Evolutionary conservation across 192 early-diverging fungal genomes (phyloP).

Genomic region (Backusella tarrabulga): DNA sequence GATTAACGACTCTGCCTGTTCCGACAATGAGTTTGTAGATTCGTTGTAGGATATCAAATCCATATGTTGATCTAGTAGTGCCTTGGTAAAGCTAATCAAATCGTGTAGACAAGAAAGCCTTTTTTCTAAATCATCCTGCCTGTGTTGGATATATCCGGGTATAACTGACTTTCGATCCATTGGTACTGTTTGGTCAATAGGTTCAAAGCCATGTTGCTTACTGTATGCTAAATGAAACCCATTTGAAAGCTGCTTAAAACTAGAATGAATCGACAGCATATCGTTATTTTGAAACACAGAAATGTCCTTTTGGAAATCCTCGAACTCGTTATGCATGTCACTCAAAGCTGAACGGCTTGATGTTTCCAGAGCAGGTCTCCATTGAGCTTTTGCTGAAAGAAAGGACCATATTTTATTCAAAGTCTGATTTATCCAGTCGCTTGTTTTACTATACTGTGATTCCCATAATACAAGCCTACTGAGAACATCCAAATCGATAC

Average conservation of each 20-base stretch:
- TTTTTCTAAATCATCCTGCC: neutral
- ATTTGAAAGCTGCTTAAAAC: slow-evolving; percentile 20
- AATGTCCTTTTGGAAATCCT: slow-evolving; percentile 1
- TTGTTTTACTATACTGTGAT: neutral
- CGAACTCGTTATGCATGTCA: neutral
- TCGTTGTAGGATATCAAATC: slow-evolving; percentile 2
- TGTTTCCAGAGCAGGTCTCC: neutral
- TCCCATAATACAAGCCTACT: slow-evolving; percentile 20
- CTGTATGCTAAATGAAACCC: slow-evolving; percentile 14
- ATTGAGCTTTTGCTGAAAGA: slow-evolving; percentile 18
- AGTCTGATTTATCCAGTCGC: slow-evolving; percentile 15
- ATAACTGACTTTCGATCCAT: neutral
- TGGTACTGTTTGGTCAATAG: neutral
- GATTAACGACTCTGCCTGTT: neutral
- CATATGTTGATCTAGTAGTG: slow-evolving; percentile 10
- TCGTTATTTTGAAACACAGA: slow-evolving; percentile 25
- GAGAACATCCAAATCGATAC: slow-evolving; percentile 10
- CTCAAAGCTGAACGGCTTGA: neutral
- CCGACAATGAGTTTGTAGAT: neutral
- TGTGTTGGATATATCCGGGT: neutral
- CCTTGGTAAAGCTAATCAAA: neutral
- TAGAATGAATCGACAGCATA: neutral
- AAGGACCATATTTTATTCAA: slow-evolving; percentile 17
- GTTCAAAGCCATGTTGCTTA: neutral
- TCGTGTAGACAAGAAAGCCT: neutral